Conservation (phyloP, 2,329 filamentous ascomycete species). For the Plectosphaerella sp. region DNA sequence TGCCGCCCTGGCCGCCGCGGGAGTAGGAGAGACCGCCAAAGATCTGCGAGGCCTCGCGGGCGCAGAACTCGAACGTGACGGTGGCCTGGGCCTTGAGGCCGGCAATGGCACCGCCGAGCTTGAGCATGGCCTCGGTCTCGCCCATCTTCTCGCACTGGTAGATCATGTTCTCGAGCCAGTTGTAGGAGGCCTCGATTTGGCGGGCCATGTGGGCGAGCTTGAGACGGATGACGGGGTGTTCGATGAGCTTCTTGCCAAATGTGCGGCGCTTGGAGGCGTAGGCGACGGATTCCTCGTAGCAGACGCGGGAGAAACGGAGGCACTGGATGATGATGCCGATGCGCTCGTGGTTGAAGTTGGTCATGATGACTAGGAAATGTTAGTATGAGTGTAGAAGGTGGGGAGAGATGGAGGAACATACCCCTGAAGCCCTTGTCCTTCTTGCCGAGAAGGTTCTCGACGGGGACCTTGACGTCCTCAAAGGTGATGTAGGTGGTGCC, state of each 20-base stretch:
- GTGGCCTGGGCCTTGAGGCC: slow-evolving; percentile 91
- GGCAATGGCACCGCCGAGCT: slow-evolving; percentile 91
- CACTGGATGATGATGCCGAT: slow-evolving; percentile 99
- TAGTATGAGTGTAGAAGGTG: slow-evolving; percentile 2
- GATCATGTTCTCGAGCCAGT: slow-evolving; percentile 93
- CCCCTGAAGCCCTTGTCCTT: slow-evolving; percentile 95
- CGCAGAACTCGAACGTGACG: slow-evolving; percentile 95
- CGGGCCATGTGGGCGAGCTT: slow-evolving; percentile 98
- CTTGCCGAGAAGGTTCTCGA: slow-evolving; percentile 98
- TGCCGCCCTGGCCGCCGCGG: slow-evolving; percentile 88
- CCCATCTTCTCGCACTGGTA: slow-evolving; percentile 92
- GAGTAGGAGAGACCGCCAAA: slow-evolving; percentile 93
- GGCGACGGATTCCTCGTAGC: slow-evolving; percentile 93
- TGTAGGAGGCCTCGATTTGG: slow-evolving; percentile 95
- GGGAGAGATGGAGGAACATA: slow-evolving; percentile 22
- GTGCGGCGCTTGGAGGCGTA: slow-evolving; percentile 97
- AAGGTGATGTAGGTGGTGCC: slow-evolving; percentile 98
- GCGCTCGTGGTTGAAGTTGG: slow-evolving; percentile 99
- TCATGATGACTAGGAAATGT: slow-evolving; percentile 75
- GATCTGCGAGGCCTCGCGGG: slow-evolving; percentile 92
- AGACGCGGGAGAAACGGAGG: slow-evolving; percentile 90
- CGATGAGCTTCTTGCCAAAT: slow-evolving; percentile 93
- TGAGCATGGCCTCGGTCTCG: slow-evolving; percentile 92
- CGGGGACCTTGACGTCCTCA: slow-evolving; percentile 97
- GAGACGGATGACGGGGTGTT: slow-evolving; percentile 94